phyloP scores from a whole-genome alignment of 2,329 filamentous ascomycete species.

The Botrytis fragariae region DNA sequence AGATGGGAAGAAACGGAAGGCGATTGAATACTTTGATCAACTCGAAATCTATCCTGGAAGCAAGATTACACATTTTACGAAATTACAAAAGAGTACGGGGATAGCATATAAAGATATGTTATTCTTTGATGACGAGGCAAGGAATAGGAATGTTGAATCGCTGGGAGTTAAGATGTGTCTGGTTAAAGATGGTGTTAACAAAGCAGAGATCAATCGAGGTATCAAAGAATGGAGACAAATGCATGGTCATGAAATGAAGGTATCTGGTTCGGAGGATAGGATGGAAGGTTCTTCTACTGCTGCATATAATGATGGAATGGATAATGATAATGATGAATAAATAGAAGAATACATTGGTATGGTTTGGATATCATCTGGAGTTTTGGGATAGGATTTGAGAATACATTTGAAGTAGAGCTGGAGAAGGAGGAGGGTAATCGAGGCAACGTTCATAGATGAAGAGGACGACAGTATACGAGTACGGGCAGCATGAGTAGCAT shows the following conservation, averaged over 20 bases:
- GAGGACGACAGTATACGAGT: not conserved
- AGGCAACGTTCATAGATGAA: not conserved
- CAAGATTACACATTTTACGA: constrained; percentile 83
- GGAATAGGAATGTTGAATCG: constrained; percentile 77
- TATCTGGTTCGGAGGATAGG: not conserved
- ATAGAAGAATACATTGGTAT: not conserved
- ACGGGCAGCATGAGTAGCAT: not conserved
- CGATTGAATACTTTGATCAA: constrained; percentile 60
- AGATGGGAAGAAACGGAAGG: constrained; percentile 40
- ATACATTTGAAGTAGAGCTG: not conserved
- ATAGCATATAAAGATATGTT: constrained; percentile 80
- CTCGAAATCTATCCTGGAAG: constrained; percentile 70
- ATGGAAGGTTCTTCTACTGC: not conserved
- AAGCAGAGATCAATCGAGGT: constrained; percentile 74
- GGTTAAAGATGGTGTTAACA: constrained; percentile 74
- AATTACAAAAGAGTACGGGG: constrained; percentile 67
- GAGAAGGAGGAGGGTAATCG: not conserved
- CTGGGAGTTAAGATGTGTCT: constrained; percentile 70
- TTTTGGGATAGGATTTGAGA: not conserved
- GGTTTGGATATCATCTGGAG: not conserved
- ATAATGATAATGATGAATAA: not conserved
- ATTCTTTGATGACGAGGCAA: constrained; percentile 90
- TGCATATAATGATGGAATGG: not conserved
- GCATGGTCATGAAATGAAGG: constrained; percentile 29
- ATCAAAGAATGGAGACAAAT: constrained; percentile 78